Evolutionary conservation across 371 early-diverging fungal genomes (phyloP).

Genomic region (Amoeboradix gromovi): DNA sequence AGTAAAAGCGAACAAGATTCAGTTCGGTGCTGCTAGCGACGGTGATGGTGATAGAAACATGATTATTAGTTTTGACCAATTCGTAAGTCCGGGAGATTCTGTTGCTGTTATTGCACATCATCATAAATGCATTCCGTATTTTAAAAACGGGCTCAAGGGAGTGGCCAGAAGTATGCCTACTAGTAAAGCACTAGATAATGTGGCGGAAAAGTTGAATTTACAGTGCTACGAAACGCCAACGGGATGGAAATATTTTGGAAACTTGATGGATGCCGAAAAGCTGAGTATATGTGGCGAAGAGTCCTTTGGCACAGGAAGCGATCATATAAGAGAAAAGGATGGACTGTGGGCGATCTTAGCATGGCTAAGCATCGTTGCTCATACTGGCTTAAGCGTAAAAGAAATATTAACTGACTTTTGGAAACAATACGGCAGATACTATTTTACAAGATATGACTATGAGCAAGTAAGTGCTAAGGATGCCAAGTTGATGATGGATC

Average conservation of each 20-base stretch:
- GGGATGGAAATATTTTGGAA: conserved; percentile 86
- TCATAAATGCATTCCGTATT: conserved; percentile 51
- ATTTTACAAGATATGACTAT: conserved; percentile 84
- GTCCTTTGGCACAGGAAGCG: conserved; percentile 84
- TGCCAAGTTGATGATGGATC: conserved; percentile 44
- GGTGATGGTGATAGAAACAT: conserved; percentile 83
- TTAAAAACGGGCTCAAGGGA: conserved; percentile 54
- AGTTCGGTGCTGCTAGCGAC: conserved; percentile 81
- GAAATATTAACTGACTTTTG: conserved; percentile 52
- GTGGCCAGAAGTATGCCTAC: conserved; percentile 89
- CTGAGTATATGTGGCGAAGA: conserved; percentile 90
- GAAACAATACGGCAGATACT: conserved; percentile 65
- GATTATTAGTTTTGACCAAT: conserved; percentile 51
- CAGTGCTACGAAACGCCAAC: conserved; percentile 67
- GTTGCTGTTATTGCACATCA: conserved; percentile 32
- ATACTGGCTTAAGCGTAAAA: conserved; percentile 21
- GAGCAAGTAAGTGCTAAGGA: conserved; percentile 63
- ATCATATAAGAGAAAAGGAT: conserved; percentile 93
- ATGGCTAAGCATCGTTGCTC: conserved; percentile 73
- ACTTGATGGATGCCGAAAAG: conserved; percentile 84
- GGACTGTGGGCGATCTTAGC: conserved; percentile 89
- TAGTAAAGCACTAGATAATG: conserved; percentile 53
- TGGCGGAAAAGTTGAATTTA: conserved; percentile 46
- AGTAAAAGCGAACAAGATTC: conserved; percentile 39
- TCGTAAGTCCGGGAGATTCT: conserved; percentile 87